A percentile compares a stretch with the other conserved stretches of the same genome.
These are phyloP conservation scores for Platismatia glauca DNA, from an alignment of 495 filamentous ascomycete genomes.

Conservation along the genomic window DNA sequence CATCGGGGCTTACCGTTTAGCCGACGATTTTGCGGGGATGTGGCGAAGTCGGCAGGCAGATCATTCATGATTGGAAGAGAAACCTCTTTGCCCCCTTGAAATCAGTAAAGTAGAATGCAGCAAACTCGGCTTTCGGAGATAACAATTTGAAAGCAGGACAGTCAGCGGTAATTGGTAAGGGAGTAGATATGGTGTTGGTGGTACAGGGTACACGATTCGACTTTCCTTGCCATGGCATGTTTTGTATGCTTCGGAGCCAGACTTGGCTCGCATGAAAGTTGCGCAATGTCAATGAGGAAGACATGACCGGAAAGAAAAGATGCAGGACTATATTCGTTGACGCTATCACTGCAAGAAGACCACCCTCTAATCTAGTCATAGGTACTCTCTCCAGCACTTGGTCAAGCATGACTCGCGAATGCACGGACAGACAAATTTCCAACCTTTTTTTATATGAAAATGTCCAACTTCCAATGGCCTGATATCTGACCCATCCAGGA, in stretches of 20 bases:
- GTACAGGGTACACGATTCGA: not conserved
- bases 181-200: not conserved
- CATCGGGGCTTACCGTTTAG: slow-evolving; percentile 1
- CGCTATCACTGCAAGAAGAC: not conserved
- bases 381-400: slow-evolving; percentile 27
- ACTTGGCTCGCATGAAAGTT: not conserved
- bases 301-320: not conserved
- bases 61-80: not conserved
- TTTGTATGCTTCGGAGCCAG: not conserved
- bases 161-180: not conserved
- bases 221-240: not conserved
- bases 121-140: not conserved
- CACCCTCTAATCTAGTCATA: slow-evolving; percentile 14
- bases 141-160: not conserved
- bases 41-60: not conserved
- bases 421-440: not conserved
- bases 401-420: slow-evolving; percentile 23
- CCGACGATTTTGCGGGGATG: slow-evolving; percentile 5
- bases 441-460: not conserved
- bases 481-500: not conserved
- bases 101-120: not conserved
- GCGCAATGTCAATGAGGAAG: not conserved
- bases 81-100: not conserved
- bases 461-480: not conserved
- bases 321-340: not conserved